Base-by-base conservation (phyloP, 2,329 filamentous ascomycete species). In the Mariannaea sp. region DNA sequence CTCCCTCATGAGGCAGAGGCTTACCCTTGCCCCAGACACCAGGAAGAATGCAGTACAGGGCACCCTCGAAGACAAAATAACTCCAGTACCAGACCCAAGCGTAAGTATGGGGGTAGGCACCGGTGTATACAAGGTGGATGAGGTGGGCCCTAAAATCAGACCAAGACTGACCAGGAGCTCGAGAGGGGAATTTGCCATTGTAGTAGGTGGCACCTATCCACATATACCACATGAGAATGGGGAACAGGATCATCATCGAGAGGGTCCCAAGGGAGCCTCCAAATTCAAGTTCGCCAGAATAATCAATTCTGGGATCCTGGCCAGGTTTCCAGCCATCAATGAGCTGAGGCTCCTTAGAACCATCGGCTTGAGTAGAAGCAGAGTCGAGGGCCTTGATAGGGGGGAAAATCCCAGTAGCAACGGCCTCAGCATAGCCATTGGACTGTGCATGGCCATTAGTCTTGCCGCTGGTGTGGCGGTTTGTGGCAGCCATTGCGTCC, bases 181-280 rank as follows among this genome's bases (percentile, higher is more conserved):
- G 89, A 36, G 77, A 75, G 13, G 94, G 94, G 45, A 95, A 79
- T 59, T 89, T 86, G 64, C 93, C 93, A 69, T 91, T 79, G 75
- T 97, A 99, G 76, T 93, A 96, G 44, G 87, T 92, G 27, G 93
- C 89, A 44, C 94, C 94, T 72, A 96, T 87, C 92, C 92, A 97
- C 92, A 99, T 96, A 77, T 97, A 97, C 82, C 90, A 97, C 93
- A 97, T 97, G 65, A 99, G 82, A 30, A 87, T 58, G n/a, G 94
- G 94, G 74, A 97, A 99, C 39, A 88, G 85, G 58, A 92, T 81
- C 91, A 97, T 97, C 84, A 97, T 92, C 62, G 83, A 78, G 13
- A 82, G 75, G 36, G 92, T 88, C 49, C 94, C 93, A n/a, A 81
- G 70, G 3, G 90, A 86, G 53, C 94, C 94, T 59, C 93, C 93